Percentiles rank a stretch among this genome's conserved stretches.
Evolutionary conservation across 257 asterid species (phyloP).

Genomic region (Nicotiana noctiflora): DNA sequence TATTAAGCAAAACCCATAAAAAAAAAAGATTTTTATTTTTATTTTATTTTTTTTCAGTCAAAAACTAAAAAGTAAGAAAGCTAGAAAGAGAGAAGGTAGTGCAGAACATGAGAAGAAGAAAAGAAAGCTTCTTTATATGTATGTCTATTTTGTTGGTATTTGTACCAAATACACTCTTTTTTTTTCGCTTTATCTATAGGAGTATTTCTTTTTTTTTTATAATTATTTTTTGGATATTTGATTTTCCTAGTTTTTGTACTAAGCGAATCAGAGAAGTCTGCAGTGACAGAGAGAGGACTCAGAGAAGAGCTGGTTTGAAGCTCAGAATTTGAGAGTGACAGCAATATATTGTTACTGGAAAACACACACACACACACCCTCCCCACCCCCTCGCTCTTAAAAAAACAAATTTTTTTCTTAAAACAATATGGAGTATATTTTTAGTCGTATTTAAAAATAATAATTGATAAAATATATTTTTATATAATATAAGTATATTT

Average conservation of each 20-base stretch:
- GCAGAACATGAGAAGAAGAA: neutral
- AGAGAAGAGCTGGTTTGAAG: conserved; percentile 14
- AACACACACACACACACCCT: neutral
- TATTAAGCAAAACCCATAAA: neutral
- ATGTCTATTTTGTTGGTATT: conserved; percentile 5
- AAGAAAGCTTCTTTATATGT: neutral
- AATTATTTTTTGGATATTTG: neutral
- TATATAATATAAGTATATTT: too few species aligned
- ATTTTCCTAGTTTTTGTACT: neutral
- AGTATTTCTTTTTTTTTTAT: too few species aligned
- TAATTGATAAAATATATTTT: too few species aligned
- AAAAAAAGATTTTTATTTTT: too few species aligned
- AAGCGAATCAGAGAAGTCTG: conserved; percentile 37
- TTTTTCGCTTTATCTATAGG: neutral
- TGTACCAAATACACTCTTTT: neutral
- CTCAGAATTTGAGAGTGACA: conserved; percentile 62
- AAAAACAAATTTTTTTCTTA: too few species aligned
- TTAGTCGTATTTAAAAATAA: too few species aligned
- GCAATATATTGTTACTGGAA: conserved; percentile 7
- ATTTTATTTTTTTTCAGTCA: neutral
- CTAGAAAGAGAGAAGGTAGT: conserved; percentile 2
- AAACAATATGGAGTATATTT: too few species aligned
- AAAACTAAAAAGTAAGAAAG: conserved; percentile 4
- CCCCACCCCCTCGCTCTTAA: too few species aligned
- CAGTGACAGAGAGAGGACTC: conserved; percentile 19